phyloP scores from a whole-genome alignment of 352 stramenopile genomes.

The Globisporangium radiosum region DNA sequence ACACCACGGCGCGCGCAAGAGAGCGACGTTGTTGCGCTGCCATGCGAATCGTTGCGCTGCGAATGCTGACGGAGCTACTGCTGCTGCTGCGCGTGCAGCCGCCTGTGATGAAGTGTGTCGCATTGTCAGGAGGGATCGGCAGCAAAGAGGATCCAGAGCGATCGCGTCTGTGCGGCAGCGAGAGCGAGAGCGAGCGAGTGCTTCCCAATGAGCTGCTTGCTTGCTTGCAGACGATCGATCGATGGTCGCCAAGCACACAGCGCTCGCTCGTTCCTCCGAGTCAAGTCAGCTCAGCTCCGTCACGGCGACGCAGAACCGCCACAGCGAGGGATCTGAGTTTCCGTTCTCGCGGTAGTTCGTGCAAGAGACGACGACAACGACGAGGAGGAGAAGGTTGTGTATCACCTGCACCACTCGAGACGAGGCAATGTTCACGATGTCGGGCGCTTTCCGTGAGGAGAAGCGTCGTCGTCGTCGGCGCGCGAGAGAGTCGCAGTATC shows the following conservation, averaged over 20 bases:
- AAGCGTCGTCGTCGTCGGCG: too few relatives aligned
- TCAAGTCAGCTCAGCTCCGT: too few relatives aligned
- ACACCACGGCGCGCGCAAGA: slow-evolving; percentile 22
- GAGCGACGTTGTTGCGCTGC: slow-evolving; percentile 11
- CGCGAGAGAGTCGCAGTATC: too few relatives aligned
- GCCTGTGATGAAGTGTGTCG: neutral
- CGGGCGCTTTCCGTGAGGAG: too few relatives aligned
- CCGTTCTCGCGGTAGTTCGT: neutral
- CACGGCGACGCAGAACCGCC: too few relatives aligned
- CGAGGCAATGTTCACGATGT: too few relatives aligned
- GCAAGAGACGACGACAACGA: neutral
- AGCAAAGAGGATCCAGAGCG: too few relatives aligned
- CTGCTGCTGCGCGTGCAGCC: neutral
- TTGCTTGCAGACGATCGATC: too few relatives aligned
- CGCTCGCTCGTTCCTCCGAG: too few relatives aligned
- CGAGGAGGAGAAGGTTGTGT: neutral
- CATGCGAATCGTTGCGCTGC: slow-evolving; percentile 12
- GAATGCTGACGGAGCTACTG: neutral
- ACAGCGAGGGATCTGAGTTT: neutral
- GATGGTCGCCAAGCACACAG: too few relatives aligned
- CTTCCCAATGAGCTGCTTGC: too few relatives aligned
- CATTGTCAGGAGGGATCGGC: neutral
- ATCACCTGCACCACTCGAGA: neutral
- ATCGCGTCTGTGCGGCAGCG: neutral
- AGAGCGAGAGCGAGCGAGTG: too few relatives aligned